Conservation (phyloP, 75 land plant genomes). For the Cunninghamia lanceolata region DNA sequence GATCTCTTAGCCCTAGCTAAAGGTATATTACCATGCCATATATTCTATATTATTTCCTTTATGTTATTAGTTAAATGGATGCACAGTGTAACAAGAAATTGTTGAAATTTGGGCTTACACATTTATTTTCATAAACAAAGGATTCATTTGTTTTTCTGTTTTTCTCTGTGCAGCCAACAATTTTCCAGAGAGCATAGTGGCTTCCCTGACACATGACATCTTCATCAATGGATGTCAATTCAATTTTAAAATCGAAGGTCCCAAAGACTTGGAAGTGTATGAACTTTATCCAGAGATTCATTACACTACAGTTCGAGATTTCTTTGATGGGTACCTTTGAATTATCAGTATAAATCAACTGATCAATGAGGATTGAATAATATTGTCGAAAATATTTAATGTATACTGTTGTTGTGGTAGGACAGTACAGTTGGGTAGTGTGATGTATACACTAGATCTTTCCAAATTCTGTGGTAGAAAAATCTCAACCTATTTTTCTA, state of each 20-base stretch:
- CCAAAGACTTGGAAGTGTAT: conserved; percentile 8
- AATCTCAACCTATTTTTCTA: too few relatives aligned
- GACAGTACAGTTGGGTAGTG: too few relatives aligned
- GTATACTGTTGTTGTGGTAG: too few relatives aligned
- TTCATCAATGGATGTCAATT: conserved; percentile 22
- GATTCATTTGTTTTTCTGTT: not conserved
- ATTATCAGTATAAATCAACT: not conserved
- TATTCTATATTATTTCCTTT: not conserved
- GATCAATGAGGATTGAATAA: too few relatives aligned
- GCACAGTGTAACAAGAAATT: not conserved
- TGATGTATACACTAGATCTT: too few relatives aligned
- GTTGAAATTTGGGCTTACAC: too few relatives aligned
- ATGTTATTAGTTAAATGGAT: not conserved
- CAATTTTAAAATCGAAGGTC: conserved; percentile 15
- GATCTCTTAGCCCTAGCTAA: conserved; percentile 14
- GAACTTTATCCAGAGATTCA: conserved; percentile 19
- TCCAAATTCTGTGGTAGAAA: too few relatives aligned
- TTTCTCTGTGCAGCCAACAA: not conserved
- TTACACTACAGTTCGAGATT: not conserved
- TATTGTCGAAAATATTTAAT: too few relatives aligned
- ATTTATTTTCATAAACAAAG: too few relatives aligned
- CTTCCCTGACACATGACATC: conserved; percentile 19
- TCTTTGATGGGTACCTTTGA: not conserved
- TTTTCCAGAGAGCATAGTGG: conserved; percentile 18
- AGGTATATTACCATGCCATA: conserved; percentile 5